Evolutionary conservation across 2,329 filamentous ascomycete species (phyloP), one percentile per base, ranked within the genome.

Genomic region (Pseudogymnoascus sp.): DNA sequence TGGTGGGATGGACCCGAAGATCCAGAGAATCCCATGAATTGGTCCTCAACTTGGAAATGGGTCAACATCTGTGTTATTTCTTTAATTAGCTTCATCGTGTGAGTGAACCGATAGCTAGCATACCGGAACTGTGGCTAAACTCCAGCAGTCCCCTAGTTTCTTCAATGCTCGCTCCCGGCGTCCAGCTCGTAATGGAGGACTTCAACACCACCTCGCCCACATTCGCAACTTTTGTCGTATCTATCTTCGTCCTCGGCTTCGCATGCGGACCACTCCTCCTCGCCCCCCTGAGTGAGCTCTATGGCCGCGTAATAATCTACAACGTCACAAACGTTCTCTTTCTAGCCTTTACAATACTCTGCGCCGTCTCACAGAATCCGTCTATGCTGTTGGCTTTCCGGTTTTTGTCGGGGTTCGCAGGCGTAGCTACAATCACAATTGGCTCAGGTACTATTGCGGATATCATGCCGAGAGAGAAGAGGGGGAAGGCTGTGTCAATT

Each of bases 401-500:
- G 0, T 80, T 82, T 63, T 68, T 83, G 2, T 74, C 78, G 0
- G 80, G 79, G 0, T 71, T 78, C 33, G 75, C 86, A 55, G 87
- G 87, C 35, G 81, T 81, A 2, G 80, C 80, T 35, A 82, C 85
- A 0, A 71, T 90, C 8, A 87, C 86, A 0, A 86, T 86, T 64
- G 65, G 62, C 6, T 84, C 83, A 31, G 86, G 86, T 21, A 83
- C 83, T 3, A 84, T 90, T 35, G 82, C 84, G 29, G 88, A 90
- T 70, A 78, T 90, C 73, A 79, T 89, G 31, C 69, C 71, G 0
- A 79, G 80, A 55, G 81, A 85, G 68, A 78, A 83, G 66, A 78
- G 85, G 37, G 84, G 82, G 6, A 73, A 76, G 2, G 82, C 82
- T 61, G 85, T 88, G 82, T 77, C 79, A 1, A 74, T 70, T 10